phyloP scores from a whole-genome alignment of 768 basidiomycete species.

The Cubamyces lactineus region DNA sequence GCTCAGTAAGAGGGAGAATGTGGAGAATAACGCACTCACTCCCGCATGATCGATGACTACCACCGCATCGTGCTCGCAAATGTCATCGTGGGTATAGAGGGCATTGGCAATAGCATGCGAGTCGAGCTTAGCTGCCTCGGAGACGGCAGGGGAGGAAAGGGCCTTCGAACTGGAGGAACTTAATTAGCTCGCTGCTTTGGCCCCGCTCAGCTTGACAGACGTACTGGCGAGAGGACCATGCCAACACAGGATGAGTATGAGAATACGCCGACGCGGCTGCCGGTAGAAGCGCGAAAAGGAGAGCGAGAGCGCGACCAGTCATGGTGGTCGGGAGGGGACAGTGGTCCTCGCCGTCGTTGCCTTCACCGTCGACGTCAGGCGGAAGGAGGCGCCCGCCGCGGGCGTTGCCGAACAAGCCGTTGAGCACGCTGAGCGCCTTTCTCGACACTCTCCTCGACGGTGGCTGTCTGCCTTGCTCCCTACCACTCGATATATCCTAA shows the following conservation, averaged over 20 bases:
- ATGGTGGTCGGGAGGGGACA: constrained; percentile 16
- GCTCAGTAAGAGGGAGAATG: not conserved
- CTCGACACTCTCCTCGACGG: not conserved
- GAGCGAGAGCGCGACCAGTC: constrained; percentile 24
- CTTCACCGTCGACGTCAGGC: constrained; percentile 4
- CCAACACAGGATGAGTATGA: constrained; percentile 64
- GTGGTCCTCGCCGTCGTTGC: constrained; percentile 7
- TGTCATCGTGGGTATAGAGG: constrained; percentile 37
- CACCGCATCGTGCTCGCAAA: constrained; percentile 69
- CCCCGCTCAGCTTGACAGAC: not conserved
- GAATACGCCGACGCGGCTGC: constrained; percentile 58
- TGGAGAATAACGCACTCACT: constrained; percentile 44
- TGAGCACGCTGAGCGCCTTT: too few relatives aligned
- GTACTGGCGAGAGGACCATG: constrained; percentile 75
- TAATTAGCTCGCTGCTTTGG: not conserved
- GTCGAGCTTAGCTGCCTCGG: constrained; percentile 20
- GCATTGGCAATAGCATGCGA: constrained; percentile 40
- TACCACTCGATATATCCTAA: not conserved
- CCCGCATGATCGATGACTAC: constrained; percentile 74
- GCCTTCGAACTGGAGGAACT: constrained; percentile 46
- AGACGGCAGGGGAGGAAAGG: constrained; percentile 35
- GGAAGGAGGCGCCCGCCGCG: constrained; percentile 1
- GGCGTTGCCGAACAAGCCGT: constrained; percentile 11
- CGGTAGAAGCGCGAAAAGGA: constrained; percentile 48
- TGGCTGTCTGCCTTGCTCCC: not conserved